Conservation (phyloP, 2,329 filamentous ascomycete genomes). For the Talaromyces amestolkiae region DNA sequence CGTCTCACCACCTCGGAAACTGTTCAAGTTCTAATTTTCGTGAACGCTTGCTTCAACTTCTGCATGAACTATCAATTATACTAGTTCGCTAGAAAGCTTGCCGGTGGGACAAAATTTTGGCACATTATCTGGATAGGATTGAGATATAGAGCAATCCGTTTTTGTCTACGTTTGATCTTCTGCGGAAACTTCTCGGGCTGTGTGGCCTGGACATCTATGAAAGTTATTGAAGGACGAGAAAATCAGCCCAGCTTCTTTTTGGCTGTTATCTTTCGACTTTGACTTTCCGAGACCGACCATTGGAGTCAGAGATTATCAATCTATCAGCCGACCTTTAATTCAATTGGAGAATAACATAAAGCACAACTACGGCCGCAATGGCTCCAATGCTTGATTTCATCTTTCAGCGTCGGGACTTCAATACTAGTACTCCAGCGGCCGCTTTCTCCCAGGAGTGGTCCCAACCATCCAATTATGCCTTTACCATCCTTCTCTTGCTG, state of each 20-base stretch:
- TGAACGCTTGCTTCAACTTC: background rate
- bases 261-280: background rate
- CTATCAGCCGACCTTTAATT: background rate
- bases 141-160: background rate
- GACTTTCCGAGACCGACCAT: background rate
- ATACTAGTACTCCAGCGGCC: slow-evolving; percentile 10
- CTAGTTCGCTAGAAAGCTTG: background rate
- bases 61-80: background rate
- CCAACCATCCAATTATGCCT: slow-evolving; percentile 24
- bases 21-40: background rate
- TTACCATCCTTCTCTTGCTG: slow-evolving; percentile 37
- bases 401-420: slow-evolving; percentile 17
- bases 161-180: background rate
- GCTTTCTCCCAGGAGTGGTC: slow-evolving; percentile 18
- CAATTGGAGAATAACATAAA: background rate
- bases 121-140: background rate
- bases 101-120: background rate
- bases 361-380: background rate
- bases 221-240: background rate
- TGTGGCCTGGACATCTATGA: background rate
- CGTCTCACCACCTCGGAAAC: background rate
- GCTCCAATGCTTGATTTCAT: slow-evolving; percentile 14
- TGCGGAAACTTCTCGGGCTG: background rate
- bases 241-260: background rate
- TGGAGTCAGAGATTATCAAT: background rate